These are phyloP conservation scores for Botrytis hyacinthi DNA, from an alignment of 2,329 filamentous ascomycete species.

Conservation along the genomic window DNA sequence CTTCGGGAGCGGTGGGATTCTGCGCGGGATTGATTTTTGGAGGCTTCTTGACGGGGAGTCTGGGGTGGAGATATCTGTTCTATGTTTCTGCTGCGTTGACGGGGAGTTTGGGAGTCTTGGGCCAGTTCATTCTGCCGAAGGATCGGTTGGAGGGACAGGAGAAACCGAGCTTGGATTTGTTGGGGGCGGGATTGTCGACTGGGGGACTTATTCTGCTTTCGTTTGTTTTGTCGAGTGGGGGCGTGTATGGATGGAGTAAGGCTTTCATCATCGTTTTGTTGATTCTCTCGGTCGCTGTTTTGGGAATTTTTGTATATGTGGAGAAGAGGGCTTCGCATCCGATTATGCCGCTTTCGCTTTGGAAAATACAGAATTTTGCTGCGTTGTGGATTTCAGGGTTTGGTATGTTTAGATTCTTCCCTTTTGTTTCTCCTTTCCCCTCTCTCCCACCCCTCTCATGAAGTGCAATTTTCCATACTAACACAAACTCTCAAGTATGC, in stretches of 20 bases:
- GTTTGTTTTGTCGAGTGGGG: constrained; percentile 46
- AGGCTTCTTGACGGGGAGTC: constrained; percentile 42
- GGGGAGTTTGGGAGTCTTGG: constrained; percentile 36
- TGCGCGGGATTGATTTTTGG: constrained; percentile 43
- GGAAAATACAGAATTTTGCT: constrained; percentile 48
- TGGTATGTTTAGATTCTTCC: constrained; percentile 30
- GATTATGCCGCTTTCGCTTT: constrained; percentile 47
- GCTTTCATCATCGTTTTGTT: constrained; percentile 47
- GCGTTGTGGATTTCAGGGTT: constrained; percentile 47
- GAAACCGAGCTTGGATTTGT: constrained; percentile 43
- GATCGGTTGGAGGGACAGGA: constrained; percentile 40
- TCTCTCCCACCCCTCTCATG: background rate
- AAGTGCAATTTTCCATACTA: background rate
- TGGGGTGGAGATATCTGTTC: constrained; percentile 44
- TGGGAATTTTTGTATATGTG: constrained; percentile 42
- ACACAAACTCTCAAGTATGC: constrained; percentile 34
- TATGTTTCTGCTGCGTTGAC: constrained; percentile 41
- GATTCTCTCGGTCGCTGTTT: constrained; percentile 41
- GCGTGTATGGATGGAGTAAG: constrained; percentile 47
- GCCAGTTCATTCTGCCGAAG: constrained; percentile 41
- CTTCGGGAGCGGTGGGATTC: constrained; percentile 43
- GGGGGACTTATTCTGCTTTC: constrained; percentile 45
- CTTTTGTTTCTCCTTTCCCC: background rate
- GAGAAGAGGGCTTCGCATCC: constrained; percentile 47
- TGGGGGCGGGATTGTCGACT: constrained; percentile 44